Percentiles rank a stretch among this genome's conserved stretches.
Conservation (phyloP, 768 basidiomycete genomes). For the Mycena olivaceomarginata region DNA sequence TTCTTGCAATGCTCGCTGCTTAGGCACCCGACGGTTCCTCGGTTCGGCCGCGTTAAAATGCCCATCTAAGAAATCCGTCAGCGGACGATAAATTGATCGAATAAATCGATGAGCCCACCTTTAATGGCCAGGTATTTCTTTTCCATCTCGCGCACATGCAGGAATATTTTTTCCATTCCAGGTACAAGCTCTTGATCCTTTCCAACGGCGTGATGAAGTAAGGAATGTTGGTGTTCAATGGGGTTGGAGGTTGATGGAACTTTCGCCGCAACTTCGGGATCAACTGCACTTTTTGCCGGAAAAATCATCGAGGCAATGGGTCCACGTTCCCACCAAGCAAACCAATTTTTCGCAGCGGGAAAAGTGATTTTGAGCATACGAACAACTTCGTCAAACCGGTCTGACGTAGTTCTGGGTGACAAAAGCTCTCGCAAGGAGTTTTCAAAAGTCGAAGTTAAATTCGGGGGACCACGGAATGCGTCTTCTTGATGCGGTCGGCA, state of each 20-base stretch:
- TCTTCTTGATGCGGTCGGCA: too few species aligned
- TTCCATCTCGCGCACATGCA: constrained; percentile 44
- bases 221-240: constrained; percentile 48
- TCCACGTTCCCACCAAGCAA: constrained; percentile 49
- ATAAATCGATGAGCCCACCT: constrained; percentile 22
- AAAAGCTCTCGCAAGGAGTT: constrained; percentile 28
- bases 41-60: constrained; percentile 16
- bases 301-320: constrained; percentile 50
- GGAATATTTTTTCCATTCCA: constrained; percentile 41
- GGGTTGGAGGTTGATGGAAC: constrained; percentile 48
- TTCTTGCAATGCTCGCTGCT: constrained; percentile 4
- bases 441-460: constrained; percentile 13
- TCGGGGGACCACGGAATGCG: background rate
- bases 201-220: constrained; percentile 48
- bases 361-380: background rate
- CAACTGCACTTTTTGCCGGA: constrained; percentile 38
- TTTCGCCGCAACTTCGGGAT: constrained; percentile 33
- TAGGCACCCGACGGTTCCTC: background rate
- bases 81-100: background rate
- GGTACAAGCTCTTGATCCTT: constrained; percentile 46
- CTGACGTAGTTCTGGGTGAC: constrained; percentile 7
- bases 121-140: constrained; percentile 42
- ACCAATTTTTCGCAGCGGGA: constrained; percentile 38
- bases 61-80: background rate
- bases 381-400: constrained; percentile 3